These are phyloP conservation scores for Paracoccidioides lutzii DNA, from an alignment of 2,329 filamentous ascomycete species.

Conservation along the genomic window DNA sequence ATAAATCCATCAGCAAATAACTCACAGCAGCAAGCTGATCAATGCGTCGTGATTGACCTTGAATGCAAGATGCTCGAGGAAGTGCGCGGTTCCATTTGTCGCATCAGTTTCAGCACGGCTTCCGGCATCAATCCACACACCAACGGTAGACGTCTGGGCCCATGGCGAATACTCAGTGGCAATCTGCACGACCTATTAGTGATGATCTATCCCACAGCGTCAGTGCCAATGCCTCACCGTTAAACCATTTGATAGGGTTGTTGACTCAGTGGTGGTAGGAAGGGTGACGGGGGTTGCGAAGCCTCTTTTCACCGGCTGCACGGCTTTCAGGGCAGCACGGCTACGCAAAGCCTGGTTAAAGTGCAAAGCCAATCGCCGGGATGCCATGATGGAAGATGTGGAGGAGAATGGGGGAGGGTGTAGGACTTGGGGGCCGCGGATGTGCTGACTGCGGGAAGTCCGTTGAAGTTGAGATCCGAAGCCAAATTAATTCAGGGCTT, in stretches of 20 bases:
- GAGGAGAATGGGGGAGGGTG: conserved; percentile 35
- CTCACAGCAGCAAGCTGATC: neutral
- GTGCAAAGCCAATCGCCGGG: conserved; percentile 91
- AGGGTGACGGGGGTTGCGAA: conserved; percentile 69
- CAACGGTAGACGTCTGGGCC: conserved; percentile 95
- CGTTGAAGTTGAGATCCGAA: conserved; percentile 32
- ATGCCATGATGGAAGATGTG: conserved; percentile 59
- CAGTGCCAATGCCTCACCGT: conserved; percentile 47
- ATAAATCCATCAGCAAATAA: conserved; percentile 6
- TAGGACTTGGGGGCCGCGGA: conserved; percentile 29
- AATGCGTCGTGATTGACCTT: conserved; percentile 51
- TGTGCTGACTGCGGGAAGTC: conserved; percentile 21
- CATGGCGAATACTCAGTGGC: conserved; percentile 96
- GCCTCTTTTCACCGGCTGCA: conserved; percentile 66
- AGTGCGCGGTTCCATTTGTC: conserved; percentile 98
- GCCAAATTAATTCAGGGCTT: conserved; percentile 34
- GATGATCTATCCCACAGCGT: conserved; percentile 15
- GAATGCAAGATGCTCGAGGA: conserved; percentile 98
- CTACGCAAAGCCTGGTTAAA: conserved; percentile 80
- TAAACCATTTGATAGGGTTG: conserved; percentile 92
- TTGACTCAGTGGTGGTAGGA: conserved; percentile 81
- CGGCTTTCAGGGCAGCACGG: conserved; percentile 68
- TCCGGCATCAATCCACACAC: conserved; percentile 98
- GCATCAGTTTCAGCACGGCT: conserved; percentile 95
- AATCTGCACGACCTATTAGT: conserved; percentile 49